phyloP scores from a whole-genome alignment of 2,329 filamentous ascomycete species.

The Biscogniauxia sp. region DNA sequence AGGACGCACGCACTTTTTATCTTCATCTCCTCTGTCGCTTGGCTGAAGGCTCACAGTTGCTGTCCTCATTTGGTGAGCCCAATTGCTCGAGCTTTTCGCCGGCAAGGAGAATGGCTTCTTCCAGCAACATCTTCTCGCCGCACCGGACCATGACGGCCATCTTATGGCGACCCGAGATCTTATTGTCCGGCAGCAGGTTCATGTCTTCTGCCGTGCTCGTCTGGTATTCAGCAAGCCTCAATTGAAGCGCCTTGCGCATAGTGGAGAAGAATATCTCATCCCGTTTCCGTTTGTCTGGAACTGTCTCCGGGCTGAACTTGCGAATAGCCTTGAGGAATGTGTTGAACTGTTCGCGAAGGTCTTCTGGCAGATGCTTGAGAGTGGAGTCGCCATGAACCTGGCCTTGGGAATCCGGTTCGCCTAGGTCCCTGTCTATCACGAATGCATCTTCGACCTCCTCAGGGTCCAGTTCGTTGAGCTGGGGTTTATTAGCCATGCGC shows the following conservation, averaged over 20 bases:
- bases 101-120: slow-evolving; percentile 45
- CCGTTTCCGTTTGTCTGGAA: slow-evolving; percentile 49
- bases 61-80: slow-evolving; percentile 8
- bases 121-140: slow-evolving; percentile 69
- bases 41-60: slow-evolving; percentile 25
- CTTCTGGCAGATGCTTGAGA: slow-evolving; percentile 45
- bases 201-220: slow-evolving; percentile 43
- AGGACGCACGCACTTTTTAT: not conserved
- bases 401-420: slow-evolving; percentile 51
- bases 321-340: slow-evolving; percentile 47
- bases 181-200: slow-evolving; percentile 32
- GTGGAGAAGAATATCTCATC: slow-evolving; percentile 45
- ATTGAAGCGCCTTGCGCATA: slow-evolving; percentile 38
- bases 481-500: slow-evolving; percentile 21
- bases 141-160: slow-evolving; percentile 68
- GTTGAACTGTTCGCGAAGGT: slow-evolving; percentile 52
- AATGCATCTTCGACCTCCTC: slow-evolving; percentile 74
- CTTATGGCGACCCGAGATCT: slow-evolving; percentile 37
- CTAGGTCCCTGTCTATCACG: slow-evolving; percentile 58
- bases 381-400: slow-evolving; percentile 37
- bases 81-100: slow-evolving; percentile 29
- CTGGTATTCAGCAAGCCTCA: slow-evolving; percentile 40
- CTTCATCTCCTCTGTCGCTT: slow-evolving; percentile 29
- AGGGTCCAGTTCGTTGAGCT: slow-evolving; percentile 52
- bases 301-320: slow-evolving; percentile 40